These are phyloP conservation scores for Aureobasidium zeae DNA, from an alignment of 2,329 filamentous ascomycete genomes.

Conservation along the genomic window DNA sequence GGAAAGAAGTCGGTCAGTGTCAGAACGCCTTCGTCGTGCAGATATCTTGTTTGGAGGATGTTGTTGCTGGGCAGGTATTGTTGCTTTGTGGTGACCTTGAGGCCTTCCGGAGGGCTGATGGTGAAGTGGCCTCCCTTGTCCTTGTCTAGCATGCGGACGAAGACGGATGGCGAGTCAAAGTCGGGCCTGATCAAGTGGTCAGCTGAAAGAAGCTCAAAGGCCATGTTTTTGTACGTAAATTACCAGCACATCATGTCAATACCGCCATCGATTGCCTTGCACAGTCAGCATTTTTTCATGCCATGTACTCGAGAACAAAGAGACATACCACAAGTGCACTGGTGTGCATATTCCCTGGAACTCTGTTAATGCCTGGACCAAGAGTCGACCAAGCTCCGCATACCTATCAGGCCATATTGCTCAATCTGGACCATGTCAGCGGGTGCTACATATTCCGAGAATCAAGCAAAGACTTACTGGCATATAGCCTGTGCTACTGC, in stretches of 20 bases:
- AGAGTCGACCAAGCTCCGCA: background rate
- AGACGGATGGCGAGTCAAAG: slow-evolving; percentile 68
- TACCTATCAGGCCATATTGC: slow-evolving; percentile 67
- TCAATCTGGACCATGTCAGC: slow-evolving; percentile 43
- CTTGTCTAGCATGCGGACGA: slow-evolving; percentile 65
- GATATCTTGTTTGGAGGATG: slow-evolving; percentile 68
- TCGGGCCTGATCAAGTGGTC: slow-evolving; percentile 44
- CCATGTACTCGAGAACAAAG: background rate
- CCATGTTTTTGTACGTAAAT: background rate
- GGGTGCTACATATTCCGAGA: background rate
- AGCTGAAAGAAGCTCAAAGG: background rate
- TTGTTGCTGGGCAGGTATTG: slow-evolving; percentile 68
- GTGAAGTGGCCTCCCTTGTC: slow-evolving; percentile 65
- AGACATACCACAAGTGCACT: slow-evolving; percentile 51
- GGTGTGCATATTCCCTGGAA: slow-evolving; percentile 57
- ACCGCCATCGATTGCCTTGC: slow-evolving; percentile 56
- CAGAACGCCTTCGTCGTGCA: slow-evolving; percentile 64
- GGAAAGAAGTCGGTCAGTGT: slow-evolving; percentile 70
- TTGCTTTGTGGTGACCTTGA: slow-evolving; percentile 61
- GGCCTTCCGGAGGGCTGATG: slow-evolving; percentile 42
- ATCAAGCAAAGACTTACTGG: slow-evolving; percentile 3
- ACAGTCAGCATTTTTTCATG: background rate
- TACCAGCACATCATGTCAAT: slow-evolving; percentile 67
- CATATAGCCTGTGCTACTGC: slow-evolving; percentile 13
- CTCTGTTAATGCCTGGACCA: background rate